Percentiles rank a stretch among this genome's conserved stretches.
Evolutionary conservation across 2,329 filamentous ascomycete genomes (phyloP).

Genomic region (Colletotrichum cordylinicola): DNA sequence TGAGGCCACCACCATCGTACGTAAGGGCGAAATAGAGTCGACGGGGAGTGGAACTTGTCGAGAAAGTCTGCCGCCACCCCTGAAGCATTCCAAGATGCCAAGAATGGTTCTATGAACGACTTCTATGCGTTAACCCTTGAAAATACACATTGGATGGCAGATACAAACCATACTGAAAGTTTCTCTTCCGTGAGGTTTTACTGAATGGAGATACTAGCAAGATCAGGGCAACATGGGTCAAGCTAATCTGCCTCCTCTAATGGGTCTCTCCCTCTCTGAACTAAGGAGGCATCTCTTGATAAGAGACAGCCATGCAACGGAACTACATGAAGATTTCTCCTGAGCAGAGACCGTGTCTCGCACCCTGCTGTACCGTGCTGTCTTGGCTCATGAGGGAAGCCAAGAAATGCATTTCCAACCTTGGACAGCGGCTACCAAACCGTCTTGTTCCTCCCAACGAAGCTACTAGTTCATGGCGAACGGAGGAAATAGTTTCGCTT

Average conservation of each 20-base stretch:
- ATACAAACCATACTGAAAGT: background rate
- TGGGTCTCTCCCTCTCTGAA: background rate
- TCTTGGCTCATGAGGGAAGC: background rate
- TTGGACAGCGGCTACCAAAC: background rate
- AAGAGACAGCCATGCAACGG: background rate
- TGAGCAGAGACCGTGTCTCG: background rate
- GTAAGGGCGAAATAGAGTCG: background rate
- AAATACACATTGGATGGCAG: background rate
- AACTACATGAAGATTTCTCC: rapidly evolving
- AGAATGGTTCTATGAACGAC: background rate
- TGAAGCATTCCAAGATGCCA: background rate
- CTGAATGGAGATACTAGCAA: background rate
- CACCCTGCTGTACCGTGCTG: background rate
- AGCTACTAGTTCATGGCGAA: background rate
- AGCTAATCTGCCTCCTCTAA: background rate
- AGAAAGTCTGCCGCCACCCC: background rate
- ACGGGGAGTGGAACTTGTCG: background rate
- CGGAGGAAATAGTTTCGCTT: background rate
- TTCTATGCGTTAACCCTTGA: background rate
- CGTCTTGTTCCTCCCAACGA: background rate
- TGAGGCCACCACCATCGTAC: background rate
- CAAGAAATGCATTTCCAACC: background rate
- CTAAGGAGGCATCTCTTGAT: background rate
- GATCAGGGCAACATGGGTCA: background rate
- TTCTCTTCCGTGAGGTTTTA: background rate